These are phyloP conservation scores for Crepidotus variabilis DNA, from an alignment of 768 basidiomycete species.

Conservation along the genomic window DNA sequence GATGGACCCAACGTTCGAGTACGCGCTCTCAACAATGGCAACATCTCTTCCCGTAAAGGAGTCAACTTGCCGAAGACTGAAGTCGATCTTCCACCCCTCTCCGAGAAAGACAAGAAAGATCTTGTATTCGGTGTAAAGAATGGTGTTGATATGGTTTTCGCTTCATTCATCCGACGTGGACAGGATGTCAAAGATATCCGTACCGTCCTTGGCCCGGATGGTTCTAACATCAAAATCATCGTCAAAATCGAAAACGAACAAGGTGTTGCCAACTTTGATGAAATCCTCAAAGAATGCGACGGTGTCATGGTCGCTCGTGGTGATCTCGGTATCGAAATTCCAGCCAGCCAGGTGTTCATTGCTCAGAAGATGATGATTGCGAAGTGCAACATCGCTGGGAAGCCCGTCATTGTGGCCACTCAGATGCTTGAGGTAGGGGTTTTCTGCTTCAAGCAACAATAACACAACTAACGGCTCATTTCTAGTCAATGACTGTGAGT, in stretches of 20 bases:
- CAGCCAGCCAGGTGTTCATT: conserved; percentile 98
- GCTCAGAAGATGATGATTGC: conserved; percentile 99
- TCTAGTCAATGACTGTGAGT: conserved; percentile 87
- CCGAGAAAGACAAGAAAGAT: conserved; percentile 97
- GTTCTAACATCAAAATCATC: conserved; percentile 96
- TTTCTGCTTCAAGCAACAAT: background rate
- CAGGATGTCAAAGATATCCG: conserved; percentile 95
- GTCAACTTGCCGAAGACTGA: conserved; percentile 98
- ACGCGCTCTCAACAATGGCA: conserved; percentile 87
- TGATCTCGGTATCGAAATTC: conserved; percentile 99
- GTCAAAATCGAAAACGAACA: conserved; percentile 99
- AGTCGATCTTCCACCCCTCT: conserved; percentile 96
- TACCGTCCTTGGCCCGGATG: conserved; percentile 89
- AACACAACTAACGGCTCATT: conserved; percentile 10
- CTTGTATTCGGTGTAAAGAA: conserved; percentile 94
- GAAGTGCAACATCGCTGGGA: conserved; percentile 97
- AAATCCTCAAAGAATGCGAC: conserved; percentile 91
- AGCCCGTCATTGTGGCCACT: conserved; percentile 97
- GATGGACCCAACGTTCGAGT: conserved; percentile 81
- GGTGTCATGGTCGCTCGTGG: conserved; percentile 99
- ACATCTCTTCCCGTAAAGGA: conserved; percentile 94
- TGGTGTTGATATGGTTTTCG: conserved; percentile 98
- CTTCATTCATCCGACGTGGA: conserved; percentile 95
- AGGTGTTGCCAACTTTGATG: conserved; percentile 98
- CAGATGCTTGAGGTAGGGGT: conserved; percentile 92